phyloP scores from a whole-genome alignment of 2,329 filamentous ascomycete species.

The Talaromyces sp. region DNA sequence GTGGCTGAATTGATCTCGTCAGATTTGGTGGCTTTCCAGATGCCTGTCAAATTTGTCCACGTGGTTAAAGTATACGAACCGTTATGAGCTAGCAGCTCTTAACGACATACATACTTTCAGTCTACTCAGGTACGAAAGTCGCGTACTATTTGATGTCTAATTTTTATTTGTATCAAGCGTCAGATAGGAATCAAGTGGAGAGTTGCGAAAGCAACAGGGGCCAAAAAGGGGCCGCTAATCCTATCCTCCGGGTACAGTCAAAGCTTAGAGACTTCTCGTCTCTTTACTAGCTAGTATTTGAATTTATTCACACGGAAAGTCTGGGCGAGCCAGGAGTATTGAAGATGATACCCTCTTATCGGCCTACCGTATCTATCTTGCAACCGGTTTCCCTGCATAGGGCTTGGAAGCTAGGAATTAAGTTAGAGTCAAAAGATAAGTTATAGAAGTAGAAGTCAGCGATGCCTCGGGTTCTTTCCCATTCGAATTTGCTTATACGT shows the following conservation, averaged over 20 bases:
- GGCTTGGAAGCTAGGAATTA: neutral
- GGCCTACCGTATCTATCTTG: neutral
- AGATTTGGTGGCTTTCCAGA: neutral
- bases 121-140: neutral
- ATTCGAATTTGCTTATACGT: too few species aligned
- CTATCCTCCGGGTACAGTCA: neutral
- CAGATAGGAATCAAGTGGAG: neutral
- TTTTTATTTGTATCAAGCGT: too few species aligned
- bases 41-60: neutral
- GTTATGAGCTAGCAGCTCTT: neutral
- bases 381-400: neutral
- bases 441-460: neutral
- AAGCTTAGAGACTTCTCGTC: neutral
- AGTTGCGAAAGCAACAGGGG: neutral
- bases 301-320: too few species aligned
- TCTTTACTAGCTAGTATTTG: too few species aligned
- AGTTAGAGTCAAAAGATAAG: neutral
- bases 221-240: neutral
- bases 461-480: too few species aligned
- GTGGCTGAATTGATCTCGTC: too few species aligned
- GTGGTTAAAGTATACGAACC: neutral
- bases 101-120: neutral
- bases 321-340: too few species aligned
- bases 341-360: too few species aligned
- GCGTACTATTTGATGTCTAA: neutral